Evolutionary conservation across 495 filamentous ascomycete species (phyloP).

Genomic region (Lepidopterella palustris): DNA sequence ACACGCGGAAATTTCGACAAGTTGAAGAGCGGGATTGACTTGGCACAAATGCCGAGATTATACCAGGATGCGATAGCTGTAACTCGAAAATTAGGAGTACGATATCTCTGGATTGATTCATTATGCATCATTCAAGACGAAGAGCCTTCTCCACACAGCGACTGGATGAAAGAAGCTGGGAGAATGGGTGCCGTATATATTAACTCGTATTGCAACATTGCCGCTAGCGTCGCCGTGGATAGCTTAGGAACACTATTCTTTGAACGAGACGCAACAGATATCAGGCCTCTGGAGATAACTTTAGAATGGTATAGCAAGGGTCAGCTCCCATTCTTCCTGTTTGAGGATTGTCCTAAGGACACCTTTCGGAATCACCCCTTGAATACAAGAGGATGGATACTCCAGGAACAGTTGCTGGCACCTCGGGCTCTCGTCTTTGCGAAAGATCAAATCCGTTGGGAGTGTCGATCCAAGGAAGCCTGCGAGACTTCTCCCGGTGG

Average conservation of each 20-base stretch:
- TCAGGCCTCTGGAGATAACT: too few relatives aligned
- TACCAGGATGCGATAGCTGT: not conserved
- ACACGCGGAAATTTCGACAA: not conserved
- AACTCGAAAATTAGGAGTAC: not conserved
- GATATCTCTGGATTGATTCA: not conserved
- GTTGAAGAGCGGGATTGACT: not conserved
- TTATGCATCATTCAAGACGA: not conserved
- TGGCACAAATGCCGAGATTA: not conserved
- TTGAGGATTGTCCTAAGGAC: too few relatives aligned
- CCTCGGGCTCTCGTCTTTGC: not conserved
- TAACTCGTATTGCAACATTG: not conserved
- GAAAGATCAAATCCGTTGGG: not conserved
- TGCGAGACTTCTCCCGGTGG: constrained; percentile 29
- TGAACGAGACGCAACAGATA: too few relatives aligned
- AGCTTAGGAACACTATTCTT: too few relatives aligned
- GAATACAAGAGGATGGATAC: not conserved
- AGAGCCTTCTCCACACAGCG: too few relatives aligned
- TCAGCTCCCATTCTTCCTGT: too few relatives aligned
- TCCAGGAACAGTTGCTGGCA: not conserved
- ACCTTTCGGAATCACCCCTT: too few relatives aligned
- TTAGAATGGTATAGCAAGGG: too few relatives aligned
- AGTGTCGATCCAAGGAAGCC: not conserved
- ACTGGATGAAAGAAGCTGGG: not conserved
- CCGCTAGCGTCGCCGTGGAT: not conserved
- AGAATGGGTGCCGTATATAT: not conserved